A percentile compares a stretch with the other conserved stretches of the same genome.
phyloP scores from a whole-genome alignment of 2,329 filamentous ascomycete species.

The Fusarium multiceps region DNA sequence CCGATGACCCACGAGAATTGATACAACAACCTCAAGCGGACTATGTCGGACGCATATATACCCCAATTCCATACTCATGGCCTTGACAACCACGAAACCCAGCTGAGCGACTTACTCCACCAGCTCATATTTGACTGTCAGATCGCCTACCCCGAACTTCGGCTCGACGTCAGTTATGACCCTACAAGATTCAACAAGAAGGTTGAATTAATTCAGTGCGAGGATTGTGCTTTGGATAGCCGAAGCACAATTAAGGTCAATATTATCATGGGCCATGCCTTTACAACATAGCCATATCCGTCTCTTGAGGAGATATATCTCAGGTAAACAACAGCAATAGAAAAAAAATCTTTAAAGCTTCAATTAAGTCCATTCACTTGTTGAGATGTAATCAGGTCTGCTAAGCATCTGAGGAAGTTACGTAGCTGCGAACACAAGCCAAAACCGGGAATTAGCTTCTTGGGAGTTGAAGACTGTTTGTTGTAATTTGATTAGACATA shows the following conservation, averaged over 20 bases:
- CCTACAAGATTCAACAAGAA: neutral
- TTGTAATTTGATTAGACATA: constrained; percentile 9
- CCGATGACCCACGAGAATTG: constrained; percentile 41
- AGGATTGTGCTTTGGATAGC: neutral
- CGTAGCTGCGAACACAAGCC: neutral
- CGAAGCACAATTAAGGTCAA: constrained; percentile 14
- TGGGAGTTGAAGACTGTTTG: constrained; percentile 6
- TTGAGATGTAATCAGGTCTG: neutral
- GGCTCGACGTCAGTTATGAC: neutral
- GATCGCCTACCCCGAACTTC: neutral
- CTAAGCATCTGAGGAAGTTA: neutral
- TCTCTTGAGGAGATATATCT: neutral
- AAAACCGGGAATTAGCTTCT: neutral
- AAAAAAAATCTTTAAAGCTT: neutral
- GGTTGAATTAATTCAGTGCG: neutral
- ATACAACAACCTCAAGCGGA: neutral
- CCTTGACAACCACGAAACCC: neutral
- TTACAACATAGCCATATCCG: neutral
- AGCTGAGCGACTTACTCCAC: neutral
- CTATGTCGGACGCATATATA: neutral
- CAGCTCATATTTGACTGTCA: neutral
- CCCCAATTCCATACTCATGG: neutral
- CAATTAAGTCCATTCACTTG: neutral
- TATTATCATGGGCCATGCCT: constrained; percentile 11
- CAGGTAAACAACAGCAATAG: neutral